Conservation (phyloP, 2,329 filamentous ascomycete species). For the Scorias spongiosa region DNA sequence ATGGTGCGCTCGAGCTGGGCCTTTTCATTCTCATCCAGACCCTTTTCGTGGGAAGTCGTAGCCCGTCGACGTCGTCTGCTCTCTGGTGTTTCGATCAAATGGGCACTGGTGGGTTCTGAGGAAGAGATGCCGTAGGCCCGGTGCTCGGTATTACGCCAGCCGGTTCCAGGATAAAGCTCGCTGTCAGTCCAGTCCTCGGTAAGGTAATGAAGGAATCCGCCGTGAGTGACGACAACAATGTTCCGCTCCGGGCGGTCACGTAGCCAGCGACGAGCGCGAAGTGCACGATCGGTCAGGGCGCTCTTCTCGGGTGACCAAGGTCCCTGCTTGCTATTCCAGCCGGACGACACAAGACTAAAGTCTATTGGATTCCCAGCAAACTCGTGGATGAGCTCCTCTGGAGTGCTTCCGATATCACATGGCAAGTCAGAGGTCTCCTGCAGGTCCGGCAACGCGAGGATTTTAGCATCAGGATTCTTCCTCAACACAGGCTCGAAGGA, state of each 20-base stretch:
- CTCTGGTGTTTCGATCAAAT: slow-evolving; percentile 21
- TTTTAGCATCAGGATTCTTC: slow-evolving; percentile 26
- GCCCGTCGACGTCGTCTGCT: slow-evolving; percentile 13
- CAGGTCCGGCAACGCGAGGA: slow-evolving; percentile 56
- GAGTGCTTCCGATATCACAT: slow-evolving; percentile 58
- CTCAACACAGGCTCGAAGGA: slow-evolving; percentile 47
- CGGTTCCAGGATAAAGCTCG: slow-evolving; percentile 41
- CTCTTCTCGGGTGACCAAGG: slow-evolving; percentile 30
- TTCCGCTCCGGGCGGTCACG: slow-evolving; percentile 41
- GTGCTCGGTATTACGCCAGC: slow-evolving; percentile 60
- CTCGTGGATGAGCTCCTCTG: slow-evolving; percentile 40
- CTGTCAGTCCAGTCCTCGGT: slow-evolving; percentile 64
- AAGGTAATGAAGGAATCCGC: slow-evolving; percentile 65
- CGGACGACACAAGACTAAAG: slow-evolving; percentile 40
- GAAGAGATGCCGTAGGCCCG: slow-evolving; percentile 52
- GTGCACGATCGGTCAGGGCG: slow-evolving; percentile 46
- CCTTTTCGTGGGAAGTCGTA: slow-evolving; percentile 10
- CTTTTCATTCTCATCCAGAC: slow-evolving; percentile 19
- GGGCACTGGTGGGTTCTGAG: slow-evolving; percentile 10
- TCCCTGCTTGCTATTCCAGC: slow-evolving; percentile 56
- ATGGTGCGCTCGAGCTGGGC: slow-evolving; percentile 16
- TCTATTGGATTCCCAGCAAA: slow-evolving; percentile 50
- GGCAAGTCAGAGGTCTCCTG: slow-evolving; percentile 65
- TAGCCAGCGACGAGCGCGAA: slow-evolving; percentile 45
- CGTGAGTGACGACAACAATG: slow-evolving; percentile 66